These are phyloP conservation scores for Bombardia bombarda DNA, from an alignment of 495 filamentous ascomycete genomes.

Conservation along the genomic window DNA sequence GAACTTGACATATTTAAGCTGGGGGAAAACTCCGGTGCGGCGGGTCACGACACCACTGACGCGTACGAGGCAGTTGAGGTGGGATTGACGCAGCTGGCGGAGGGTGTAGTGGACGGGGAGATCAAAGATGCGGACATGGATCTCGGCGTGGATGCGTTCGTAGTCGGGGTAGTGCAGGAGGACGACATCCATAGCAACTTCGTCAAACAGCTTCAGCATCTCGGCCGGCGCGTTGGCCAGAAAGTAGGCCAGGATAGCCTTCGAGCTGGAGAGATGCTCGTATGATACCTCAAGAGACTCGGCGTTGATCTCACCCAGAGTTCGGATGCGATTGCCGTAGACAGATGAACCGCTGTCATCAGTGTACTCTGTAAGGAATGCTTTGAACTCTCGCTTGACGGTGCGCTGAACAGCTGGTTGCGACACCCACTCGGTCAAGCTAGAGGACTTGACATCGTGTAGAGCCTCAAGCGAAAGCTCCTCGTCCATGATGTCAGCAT, in stretches of 20 bases:
- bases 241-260: constrained; percentile 97
- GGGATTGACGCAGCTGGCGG: constrained; percentile 89
- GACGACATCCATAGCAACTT: constrained; percentile 92
- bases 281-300: constrained; percentile 96
- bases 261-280: constrained; percentile 77
- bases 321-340: constrained; percentile 87
- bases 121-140: constrained; percentile 95
- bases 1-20: constrained; percentile 97
- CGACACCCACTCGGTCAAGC: constrained; percentile 88
- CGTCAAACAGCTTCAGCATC: constrained; percentile 91
- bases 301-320: constrained; percentile 91
- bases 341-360: constrained; percentile 82
- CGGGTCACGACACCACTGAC: constrained; percentile 94
- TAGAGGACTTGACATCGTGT: constrained; percentile 87
- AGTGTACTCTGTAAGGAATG: constrained; percentile 92
- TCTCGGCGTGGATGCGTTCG: constrained; percentile 93
- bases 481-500: constrained; percentile 84
- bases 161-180: constrained; percentile 96
- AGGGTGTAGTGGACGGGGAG: constrained; percentile 94
- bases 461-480: constrained; percentile 89
- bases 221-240: constrained; percentile 91
- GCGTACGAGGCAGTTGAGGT: constrained; percentile 93
- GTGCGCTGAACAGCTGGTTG: constrained; percentile 86
- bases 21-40: constrained; percentile 94
- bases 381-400: constrained; percentile 93